Percentiles rank a stretch among this genome's conserved stretches.
Evolutionary conservation across 805 yeast species (phyloP).

Genomic region (Wickerhamiella qilinensis): DNA sequence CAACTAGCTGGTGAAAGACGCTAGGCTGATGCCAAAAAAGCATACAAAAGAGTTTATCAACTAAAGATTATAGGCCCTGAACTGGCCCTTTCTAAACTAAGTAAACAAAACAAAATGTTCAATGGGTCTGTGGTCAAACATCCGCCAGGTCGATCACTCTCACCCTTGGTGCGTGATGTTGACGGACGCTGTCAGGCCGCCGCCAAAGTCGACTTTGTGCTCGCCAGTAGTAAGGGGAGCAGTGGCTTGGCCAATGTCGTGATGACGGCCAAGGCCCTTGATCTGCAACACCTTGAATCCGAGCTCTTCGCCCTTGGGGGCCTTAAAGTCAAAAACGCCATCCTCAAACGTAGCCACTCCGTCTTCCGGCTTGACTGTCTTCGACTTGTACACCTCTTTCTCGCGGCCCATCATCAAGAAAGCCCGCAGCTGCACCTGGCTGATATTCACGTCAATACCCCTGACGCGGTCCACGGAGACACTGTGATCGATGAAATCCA

Average conservation of each 20-base stretch:
- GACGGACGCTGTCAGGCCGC: neutral
- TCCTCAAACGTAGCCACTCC: constrained; percentile 25
- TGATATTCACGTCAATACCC: constrained; percentile 15
- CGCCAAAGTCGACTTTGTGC: constrained; percentile 24
- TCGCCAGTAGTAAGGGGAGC: constrained; percentile 22
- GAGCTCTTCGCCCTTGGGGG: constrained; percentile 43
- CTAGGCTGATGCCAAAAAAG: too few species aligned
- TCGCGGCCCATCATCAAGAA: constrained; percentile 24
- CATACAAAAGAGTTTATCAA: too few species aligned
- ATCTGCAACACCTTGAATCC: constrained; percentile 46
- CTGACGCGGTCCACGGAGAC: constrained; percentile 10
- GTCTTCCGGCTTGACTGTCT: constrained; percentile 33
- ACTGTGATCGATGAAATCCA: constrained; percentile 7
- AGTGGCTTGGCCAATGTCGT: constrained; percentile 43
- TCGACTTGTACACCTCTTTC: constrained; percentile 52
- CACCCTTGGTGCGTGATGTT: neutral
- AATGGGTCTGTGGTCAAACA: too few species aligned
- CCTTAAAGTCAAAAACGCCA: constrained; percentile 52
- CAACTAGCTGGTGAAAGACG: too few species aligned
- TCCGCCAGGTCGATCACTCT: too few species aligned
- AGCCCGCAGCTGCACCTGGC: constrained; percentile 32
- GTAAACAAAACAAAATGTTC: too few species aligned
- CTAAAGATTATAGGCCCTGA: too few species aligned
- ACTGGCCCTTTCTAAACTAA: too few species aligned
- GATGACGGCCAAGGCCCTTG: constrained; percentile 58